phyloP scores from a whole-genome alignment of 106 monocot genomes.

The Platanthera guangdongensis region DNA sequence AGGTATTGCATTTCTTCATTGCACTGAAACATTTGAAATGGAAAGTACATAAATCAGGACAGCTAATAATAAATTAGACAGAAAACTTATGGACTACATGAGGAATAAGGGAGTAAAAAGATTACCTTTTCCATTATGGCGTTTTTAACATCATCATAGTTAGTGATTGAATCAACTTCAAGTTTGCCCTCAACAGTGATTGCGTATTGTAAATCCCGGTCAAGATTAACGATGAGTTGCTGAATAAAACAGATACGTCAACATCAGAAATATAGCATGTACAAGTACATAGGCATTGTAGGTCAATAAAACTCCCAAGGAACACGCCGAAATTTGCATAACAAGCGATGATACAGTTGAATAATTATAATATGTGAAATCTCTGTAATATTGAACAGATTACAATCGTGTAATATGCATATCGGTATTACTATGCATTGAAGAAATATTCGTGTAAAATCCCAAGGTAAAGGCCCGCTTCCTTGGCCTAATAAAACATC shows the following conservation, averaged over 20 bases:
- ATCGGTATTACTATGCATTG: no score
- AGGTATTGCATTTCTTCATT: neutral
- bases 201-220: slow-evolving; percentile 94
- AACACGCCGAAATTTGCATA: neutral
- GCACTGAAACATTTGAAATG: neutral
- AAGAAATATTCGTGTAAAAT: no score
- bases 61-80: neutral
- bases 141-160: slow-evolving; percentile 95
- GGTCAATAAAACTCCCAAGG: neutral
- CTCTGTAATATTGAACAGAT: no score
- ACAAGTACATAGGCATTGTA: neutral
- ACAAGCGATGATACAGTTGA: neutral
- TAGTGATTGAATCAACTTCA: slow-evolving; percentile 63
- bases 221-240: slow-evolving; percentile 87
- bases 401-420: no score
- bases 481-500: no score
- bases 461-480: no score
- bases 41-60: neutral
- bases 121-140: slow-evolving; percentile 78
- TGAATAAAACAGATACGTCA: slow-evolving; percentile 15
- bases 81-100: neutral
- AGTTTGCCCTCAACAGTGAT: slow-evolving; percentile 88
- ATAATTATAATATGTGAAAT: no score
- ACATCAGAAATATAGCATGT: slow-evolving; percentile 5
- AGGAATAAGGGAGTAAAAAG: neutral